phyloP scores from a whole-genome alignment of 768 basidiomycete species.

The Neoboletus magnificus region DNA sequence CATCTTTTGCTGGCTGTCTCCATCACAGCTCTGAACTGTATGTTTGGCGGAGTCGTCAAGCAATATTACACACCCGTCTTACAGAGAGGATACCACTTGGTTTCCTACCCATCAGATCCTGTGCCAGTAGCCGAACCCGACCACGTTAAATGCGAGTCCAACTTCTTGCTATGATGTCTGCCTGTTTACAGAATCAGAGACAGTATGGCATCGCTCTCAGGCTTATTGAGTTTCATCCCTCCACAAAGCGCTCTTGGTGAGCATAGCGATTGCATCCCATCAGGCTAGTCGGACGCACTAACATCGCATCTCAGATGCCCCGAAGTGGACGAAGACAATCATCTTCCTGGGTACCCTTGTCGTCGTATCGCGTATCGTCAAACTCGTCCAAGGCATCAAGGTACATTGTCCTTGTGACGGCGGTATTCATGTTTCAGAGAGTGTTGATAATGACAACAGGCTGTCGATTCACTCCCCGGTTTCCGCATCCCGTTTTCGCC shows the following conservation, averaged over 20 bases:
- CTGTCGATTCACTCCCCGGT: slow-evolving; percentile 12
- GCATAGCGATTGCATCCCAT: neutral
- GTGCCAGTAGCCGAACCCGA: no score
- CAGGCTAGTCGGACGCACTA: neutral
- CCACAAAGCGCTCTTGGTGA: neutral
- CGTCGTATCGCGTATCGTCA: slow-evolving; percentile 11
- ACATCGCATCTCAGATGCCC: neutral
- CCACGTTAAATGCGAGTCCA: no score
- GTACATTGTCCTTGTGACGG: neutral
- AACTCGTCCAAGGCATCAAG: slow-evolving; percentile 14
- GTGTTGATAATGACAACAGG: neutral
- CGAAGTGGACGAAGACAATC: neutral
- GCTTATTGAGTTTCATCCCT: neutral
- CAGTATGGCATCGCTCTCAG: neutral
- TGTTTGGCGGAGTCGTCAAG: no score
- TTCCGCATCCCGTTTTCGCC: slow-evolving; percentile 15
- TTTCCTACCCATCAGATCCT: no score
- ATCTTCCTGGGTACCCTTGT: slow-evolving; percentile 4
- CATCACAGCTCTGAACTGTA: no score
- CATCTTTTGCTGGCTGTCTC: no score
- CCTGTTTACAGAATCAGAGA: neutral
- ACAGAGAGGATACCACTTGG: no score
- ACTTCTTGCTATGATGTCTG: no score
- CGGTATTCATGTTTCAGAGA: neutral
- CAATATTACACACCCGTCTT: no score